These are phyloP conservation scores for Phenoliferia sp. DNA, from an alignment of 1,284 basidiomycete genomes.

Conservation along the genomic window DNA sequence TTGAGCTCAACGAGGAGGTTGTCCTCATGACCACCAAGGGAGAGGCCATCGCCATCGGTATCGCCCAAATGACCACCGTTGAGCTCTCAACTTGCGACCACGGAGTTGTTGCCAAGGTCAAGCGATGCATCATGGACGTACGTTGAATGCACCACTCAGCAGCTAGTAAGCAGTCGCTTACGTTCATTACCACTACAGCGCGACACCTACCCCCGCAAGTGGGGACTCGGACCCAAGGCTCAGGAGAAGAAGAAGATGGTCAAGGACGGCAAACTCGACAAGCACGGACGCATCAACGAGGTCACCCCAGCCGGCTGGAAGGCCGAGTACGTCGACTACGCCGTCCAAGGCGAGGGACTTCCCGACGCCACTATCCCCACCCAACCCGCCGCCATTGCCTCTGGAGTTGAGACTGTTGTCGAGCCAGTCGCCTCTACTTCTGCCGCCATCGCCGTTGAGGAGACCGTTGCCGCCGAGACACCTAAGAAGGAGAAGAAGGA, in stretches of 20 bases:
- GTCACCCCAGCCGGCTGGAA: constrained; percentile 89
- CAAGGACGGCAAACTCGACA: constrained; percentile 93
- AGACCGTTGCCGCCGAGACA: constrained; percentile 27
- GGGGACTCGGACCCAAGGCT: constrained; percentile 96
- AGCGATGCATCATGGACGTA: constrained; percentile 88
- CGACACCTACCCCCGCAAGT: constrained; percentile 94
- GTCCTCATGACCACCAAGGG: constrained; percentile 99
- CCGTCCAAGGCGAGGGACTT: constrained; percentile 43
- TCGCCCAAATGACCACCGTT: constrained; percentile 89
- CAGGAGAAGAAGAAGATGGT: constrained; percentile 91
- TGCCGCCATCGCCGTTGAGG: constrained; percentile 35
- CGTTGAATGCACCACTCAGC: neutral
- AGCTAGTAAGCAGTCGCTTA: neutral
- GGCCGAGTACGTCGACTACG: constrained; percentile 88
- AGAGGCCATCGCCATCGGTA: constrained; percentile 92
- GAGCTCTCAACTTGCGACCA: constrained; percentile 98
- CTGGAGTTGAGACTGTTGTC: constrained; percentile 40
- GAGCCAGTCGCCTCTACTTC: constrained; percentile 31
- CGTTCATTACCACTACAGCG: constrained; percentile 54
- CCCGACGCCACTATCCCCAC: constrained; percentile 33
- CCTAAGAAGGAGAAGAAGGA: constrained; percentile 34
- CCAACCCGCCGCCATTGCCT: constrained; percentile 15
- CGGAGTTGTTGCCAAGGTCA: constrained; percentile 98
- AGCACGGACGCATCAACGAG: constrained; percentile 88
- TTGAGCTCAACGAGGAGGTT: constrained; percentile 92